phyloP scores from a whole-genome alignment of 1,139 yeast species.

The Petasospora rhodanensis region DNA sequence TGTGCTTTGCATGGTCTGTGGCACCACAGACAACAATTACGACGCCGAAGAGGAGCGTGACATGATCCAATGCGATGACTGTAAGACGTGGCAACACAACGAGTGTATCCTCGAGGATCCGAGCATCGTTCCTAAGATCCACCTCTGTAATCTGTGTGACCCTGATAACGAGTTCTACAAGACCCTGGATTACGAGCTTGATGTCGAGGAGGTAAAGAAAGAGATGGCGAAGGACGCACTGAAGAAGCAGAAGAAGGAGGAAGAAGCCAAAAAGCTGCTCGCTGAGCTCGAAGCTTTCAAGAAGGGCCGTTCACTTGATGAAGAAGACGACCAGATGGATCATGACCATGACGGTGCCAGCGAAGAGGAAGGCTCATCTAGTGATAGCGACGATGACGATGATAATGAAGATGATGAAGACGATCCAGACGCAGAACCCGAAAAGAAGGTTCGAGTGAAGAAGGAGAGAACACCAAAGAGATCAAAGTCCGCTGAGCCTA shows the following conservation, averaged over 20 bases:
- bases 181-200: constrained; percentile 26
- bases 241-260: constrained; percentile 8
- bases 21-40: constrained; percentile 58
- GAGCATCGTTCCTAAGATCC: constrained; percentile 39
- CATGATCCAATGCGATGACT: constrained; percentile 77
- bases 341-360: neutral
- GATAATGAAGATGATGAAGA: constrained; percentile 4
- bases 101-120: constrained; percentile 52
- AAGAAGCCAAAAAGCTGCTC: constrained; percentile 1
- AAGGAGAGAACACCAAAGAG: constrained; percentile 2
- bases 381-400: constrained; percentile 4
- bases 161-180: constrained; percentile 33
- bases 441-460: too few relatives aligned
- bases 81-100: constrained; percentile 84
- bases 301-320: constrained; percentile 1
- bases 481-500: neutral
- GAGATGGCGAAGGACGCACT: constrained; percentile 11
- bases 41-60: constrained; percentile 54
- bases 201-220: constrained; percentile 19
- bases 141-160: constrained; percentile 48
- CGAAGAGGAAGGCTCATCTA: too few relatives aligned
- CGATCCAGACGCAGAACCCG: neutral
- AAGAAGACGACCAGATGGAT: constrained; percentile 2
- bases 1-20: constrained; percentile 64
- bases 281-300: constrained; percentile 8